Base-by-base conservation (phyloP, 371 early-diverging fungal genomes). In the Mucor lusitanicus region DNA sequence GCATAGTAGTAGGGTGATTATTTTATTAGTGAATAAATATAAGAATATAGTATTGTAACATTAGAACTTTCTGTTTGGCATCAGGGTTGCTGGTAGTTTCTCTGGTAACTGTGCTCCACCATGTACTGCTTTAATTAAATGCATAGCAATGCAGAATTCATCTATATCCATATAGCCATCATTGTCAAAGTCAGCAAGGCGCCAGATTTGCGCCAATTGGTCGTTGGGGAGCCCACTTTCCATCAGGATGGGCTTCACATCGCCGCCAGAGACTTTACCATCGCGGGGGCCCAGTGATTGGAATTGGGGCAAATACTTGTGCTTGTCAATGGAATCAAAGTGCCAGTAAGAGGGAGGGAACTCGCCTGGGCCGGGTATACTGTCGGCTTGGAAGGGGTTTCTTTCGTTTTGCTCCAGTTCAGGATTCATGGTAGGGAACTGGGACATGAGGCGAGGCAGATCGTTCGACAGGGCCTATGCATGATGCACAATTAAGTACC, bases 91-190 rank as follows among this genome's bases (percentile, higher is more conserved):
- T 39, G 88, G 88, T 32, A 87, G 50, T 6, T 82, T 83, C 40
- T 85, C 83, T 0, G 88, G 86, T 57, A 87, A 65, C 30, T 81
- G 78, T n/a, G 81, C 87, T 12, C 87, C 87, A 63, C 67, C 72
- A 48, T 83, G 74, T 4, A 80, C 81, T 1, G 82, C 85, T 58
- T 84, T 78, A 50, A 83, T 77, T 59, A 88, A 62, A 77, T 89
- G 89, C 90, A 91, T 86, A 0, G 89, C 88, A 39, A 91, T 85
- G 21, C 84, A 78, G 65, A 90, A 92, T 63, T 92, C 91, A 48
- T 90, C 90, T 37, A 83, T 56, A 62, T 89, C 89, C 80, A 92
- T 71, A 57, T 88, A 90, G 0, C 92, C 92, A 69, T 92, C 90
- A 35, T 77, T 69, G 57, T 88, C 89, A 80, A 87, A 88, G 59